phyloP scores from a whole-genome alignment of 2,329 filamentous ascomycete species.

The Arthroderma uncinatum region DNA sequence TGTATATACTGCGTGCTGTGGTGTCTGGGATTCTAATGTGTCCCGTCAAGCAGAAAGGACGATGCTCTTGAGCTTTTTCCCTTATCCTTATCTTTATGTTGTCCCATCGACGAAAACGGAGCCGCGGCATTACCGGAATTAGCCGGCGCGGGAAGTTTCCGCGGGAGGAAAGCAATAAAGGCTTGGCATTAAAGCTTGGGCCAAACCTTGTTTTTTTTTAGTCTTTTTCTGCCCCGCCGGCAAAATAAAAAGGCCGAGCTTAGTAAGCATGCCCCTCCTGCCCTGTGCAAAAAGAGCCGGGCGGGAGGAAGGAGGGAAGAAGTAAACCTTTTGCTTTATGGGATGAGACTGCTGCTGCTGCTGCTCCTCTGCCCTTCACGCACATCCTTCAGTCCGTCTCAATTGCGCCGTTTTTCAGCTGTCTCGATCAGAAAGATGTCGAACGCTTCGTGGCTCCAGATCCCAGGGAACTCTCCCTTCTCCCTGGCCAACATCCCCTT shows the following conservation, averaged over 20 bases:
- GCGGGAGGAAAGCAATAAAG: background rate
- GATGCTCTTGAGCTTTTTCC: background rate
- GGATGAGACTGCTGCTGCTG: constrained; percentile 1
- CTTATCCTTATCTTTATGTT: background rate
- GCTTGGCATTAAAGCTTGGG: background rate
- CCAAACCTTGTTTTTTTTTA: too few relatives aligned
- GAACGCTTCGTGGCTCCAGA: constrained; percentile 47
- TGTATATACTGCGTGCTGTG: background rate
- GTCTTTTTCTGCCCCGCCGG: background rate
- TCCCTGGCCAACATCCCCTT: constrained; percentile 74
- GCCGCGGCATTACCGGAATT: constrained; percentile 5
- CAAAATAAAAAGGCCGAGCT: background rate
- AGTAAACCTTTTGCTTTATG: background rate
- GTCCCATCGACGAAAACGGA: background rate
- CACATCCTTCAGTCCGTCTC: background rate
- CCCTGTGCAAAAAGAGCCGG: background rate
- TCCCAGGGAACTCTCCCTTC: constrained; percentile 54
- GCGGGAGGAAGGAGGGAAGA: background rate
- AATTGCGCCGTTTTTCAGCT: constrained; percentile 1
- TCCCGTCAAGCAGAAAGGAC: too few relatives aligned
- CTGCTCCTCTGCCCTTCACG: background rate
- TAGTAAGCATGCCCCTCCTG: background rate
- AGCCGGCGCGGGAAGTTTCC: constrained; percentile 13
- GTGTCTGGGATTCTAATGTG: too few relatives aligned
- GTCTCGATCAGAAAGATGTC: constrained; percentile 14